phyloP scores from a whole-genome alignment of 345 rosid species.

The Bruguiera sexangula region DNA sequence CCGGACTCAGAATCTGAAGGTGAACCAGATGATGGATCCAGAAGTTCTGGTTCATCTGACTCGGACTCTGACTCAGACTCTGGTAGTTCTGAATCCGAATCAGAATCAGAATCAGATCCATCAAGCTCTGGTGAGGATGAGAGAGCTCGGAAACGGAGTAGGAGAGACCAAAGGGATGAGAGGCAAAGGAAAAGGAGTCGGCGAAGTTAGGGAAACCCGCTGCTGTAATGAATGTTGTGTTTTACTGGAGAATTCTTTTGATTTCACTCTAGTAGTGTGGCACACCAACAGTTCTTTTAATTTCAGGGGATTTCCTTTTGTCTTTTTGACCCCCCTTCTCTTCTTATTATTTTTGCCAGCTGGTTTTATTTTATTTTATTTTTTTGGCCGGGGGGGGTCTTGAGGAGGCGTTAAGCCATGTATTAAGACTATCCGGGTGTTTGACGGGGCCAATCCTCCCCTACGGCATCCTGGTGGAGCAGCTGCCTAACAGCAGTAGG shows the following conservation, averaged over 20 bases:
- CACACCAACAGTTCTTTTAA: no score
- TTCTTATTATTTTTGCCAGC: no score
- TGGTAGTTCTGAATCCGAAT: background rate
- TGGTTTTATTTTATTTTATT: no score
- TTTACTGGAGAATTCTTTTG: background rate
- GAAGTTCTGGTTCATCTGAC: conserved; percentile 40
- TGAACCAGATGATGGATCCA: conserved; percentile 30
- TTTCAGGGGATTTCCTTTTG: no score
- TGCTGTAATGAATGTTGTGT: background rate
- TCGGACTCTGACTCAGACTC: conserved; percentile 23
- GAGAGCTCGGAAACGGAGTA: conserved; percentile 12
- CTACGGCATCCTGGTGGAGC: no score
- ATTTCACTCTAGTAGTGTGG: no score
- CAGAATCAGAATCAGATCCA: conserved; percentile 13
- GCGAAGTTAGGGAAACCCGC: conserved; percentile 2
- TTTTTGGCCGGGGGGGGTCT: no score
- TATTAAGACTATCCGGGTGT: no score
- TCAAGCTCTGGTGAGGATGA: conserved; percentile 26
- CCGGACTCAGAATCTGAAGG: conserved; percentile 39
- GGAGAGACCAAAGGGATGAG: conserved; percentile 13
- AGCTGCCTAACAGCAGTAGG: no score
- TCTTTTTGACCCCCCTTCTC: no score
- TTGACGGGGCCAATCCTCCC: no score
- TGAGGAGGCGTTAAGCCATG: no score
- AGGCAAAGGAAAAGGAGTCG: conserved; percentile 8